phyloP scores from a whole-genome alignment of 1,284 basidiomycete genomes.

The Ganoderma sp. region DNA sequence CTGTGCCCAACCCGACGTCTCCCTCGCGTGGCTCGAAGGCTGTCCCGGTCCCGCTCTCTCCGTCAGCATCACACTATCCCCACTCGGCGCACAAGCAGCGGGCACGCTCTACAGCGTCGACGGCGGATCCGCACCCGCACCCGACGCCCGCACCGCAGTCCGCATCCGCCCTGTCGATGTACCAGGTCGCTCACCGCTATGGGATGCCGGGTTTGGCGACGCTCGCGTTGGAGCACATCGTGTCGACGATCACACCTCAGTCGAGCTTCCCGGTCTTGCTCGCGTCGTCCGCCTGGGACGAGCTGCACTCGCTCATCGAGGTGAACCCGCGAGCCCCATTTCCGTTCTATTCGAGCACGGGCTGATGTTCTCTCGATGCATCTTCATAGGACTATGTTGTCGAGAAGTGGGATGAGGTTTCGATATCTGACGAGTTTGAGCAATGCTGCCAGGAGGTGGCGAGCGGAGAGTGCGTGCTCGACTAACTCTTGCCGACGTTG shows the following conservation, averaged over 20 bases:
- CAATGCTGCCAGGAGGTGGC: constrained; percentile 72
- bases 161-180: constrained; percentile 79
- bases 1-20: constrained; percentile 28
- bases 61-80: constrained; percentile 47
- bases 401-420: constrained; percentile 73
- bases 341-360: no score
- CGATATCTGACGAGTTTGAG: constrained; percentile 67
- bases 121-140: constrained; percentile 76
- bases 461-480: constrained; percentile 65
- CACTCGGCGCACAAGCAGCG: constrained; percentile 54
- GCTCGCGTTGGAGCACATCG: constrained; percentile 77
- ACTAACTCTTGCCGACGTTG: background rate
- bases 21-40: constrained; percentile 45
- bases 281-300: constrained; percentile 70
- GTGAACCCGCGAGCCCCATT: constrained; percentile 38
- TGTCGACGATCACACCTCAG: constrained; percentile 73
- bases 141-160: constrained; percentile 67
- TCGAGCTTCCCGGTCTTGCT: constrained; percentile 76
- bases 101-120: constrained; percentile 39
- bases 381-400: constrained; percentile 63
- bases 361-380: background rate
- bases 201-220: constrained; percentile 67
- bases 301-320: constrained; percentile 65
- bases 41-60: constrained; percentile 47
- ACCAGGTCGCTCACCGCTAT: constrained; percentile 84